Percentiles rank a stretch among this genome's conserved stretches.
These are phyloP conservation scores for Toxoplasma gondii DNA, from an alignment of 169 alveolate species.

Conservation along the genomic window DNA sequence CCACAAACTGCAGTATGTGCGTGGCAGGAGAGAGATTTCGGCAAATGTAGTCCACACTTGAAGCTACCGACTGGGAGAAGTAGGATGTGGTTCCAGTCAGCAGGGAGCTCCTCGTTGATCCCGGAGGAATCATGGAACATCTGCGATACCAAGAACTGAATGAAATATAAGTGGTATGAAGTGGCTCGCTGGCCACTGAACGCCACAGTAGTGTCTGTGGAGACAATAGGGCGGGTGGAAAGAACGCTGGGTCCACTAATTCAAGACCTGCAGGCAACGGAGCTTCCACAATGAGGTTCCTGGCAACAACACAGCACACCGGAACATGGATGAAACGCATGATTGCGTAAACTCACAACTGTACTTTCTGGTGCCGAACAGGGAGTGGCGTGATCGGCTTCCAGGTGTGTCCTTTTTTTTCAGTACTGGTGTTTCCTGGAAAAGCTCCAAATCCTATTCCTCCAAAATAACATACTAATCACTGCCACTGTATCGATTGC, in stretches of 20 bases:
- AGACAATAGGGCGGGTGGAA: not conserved
- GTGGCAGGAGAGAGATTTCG: not conserved
- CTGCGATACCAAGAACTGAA: not conserved
- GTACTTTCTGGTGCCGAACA: not conserved
- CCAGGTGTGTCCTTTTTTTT: not conserved
- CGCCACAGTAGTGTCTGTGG: not conserved
- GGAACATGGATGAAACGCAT: not conserved
- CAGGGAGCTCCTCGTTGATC: not conserved
- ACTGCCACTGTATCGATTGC: too few relatives aligned
- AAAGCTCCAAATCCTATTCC: too few relatives aligned
- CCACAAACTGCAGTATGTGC: not conserved
- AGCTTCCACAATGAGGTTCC: conserved; percentile 14
- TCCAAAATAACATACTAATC: too few relatives aligned
- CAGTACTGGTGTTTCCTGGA: too few relatives aligned
- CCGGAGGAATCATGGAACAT: not conserved
- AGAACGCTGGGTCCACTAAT: conserved; percentile 13
- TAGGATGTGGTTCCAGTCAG: not conserved
- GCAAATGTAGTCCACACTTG: not conserved
- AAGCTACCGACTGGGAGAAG: not conserved
- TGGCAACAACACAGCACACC: not conserved
- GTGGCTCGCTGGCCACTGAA: not conserved
- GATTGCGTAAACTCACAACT: not conserved
- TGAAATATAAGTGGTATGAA: not conserved
- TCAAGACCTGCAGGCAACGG: conserved; percentile 3
- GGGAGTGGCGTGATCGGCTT: not conserved